Evolutionary conservation across 768 basidiomycete species (phyloP), one percentile per base, ranked within the genome.

Genomic region (Suillus sp.): DNA sequence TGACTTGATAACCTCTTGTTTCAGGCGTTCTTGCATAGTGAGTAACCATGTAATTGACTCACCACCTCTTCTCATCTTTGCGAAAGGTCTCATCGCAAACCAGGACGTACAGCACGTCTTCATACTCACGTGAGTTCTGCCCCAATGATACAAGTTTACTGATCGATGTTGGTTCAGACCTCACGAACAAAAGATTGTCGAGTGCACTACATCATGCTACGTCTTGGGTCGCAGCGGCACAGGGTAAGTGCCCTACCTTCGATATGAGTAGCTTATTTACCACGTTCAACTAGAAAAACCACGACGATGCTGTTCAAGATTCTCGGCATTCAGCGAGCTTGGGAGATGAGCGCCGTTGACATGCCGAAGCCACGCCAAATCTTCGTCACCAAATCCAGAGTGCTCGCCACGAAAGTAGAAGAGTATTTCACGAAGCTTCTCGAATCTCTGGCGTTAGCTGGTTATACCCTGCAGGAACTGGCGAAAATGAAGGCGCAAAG

Each of bases 301-400:
- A 91, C 90, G 0, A 87, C 89, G 0, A 90, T 92, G 82, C 76
- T 92, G 1, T 89, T 87, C 77, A 91, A 89, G 71, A 91, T 92
- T 83, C 78, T 91, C 2, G 81, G 83, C 1, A 84, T 90, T 8
- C 86, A 91, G 66, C 75, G 82, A n/a, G 78, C 83, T 2, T 87
- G 81, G 74, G 72, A 82, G 43, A 64, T 78, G 30, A 72, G 75
- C 27, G 72, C 71, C 11, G 30, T 35, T 13, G 75, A 71, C 20
- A 71, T 78, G 43, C 69, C 75, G 1, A 85, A 82, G 67, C 86
- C 87, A 4, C 81, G 88, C 14, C 90, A 92, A 67, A 71, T 92
- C 14, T 92, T 92, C 64, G 83, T 92, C 2, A 91, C 90, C 0
- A 86, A 89, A 67, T 91, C 90, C 2, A 80, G 79, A 20, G 78